Evolutionary conservation across 495 filamentous ascomycete genomes (phyloP).

Genomic region (Aspergillus steynii): DNA sequence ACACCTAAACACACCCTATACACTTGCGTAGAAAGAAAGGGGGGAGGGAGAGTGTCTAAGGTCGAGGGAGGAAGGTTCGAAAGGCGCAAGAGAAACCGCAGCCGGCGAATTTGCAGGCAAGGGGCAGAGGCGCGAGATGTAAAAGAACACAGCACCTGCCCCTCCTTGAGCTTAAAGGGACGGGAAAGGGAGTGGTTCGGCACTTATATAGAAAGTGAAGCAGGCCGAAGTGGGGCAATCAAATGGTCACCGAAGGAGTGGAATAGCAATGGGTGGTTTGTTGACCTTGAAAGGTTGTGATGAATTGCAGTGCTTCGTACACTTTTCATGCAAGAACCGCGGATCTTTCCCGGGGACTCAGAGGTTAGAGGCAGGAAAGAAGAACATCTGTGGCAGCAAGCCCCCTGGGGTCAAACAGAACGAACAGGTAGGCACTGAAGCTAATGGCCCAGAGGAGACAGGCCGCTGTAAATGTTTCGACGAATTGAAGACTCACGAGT

Average conservation of each 20-base stretch:
- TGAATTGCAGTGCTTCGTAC: not conserved
- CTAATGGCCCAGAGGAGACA: not conserved
- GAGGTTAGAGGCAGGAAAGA: not conserved
- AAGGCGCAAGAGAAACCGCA: not conserved
- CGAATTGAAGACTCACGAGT: conserved; percentile 7
- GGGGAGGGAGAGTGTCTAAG: not conserved
- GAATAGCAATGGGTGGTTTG: not conserved
- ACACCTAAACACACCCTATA: not conserved
- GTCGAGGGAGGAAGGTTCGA: not conserved
- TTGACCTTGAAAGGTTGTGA: not conserved
- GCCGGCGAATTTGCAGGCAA: conserved; percentile 1
- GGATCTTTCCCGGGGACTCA: not conserved
- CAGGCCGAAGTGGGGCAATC: conserved; percentile 17
- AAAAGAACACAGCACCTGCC: conserved; percentile 13
- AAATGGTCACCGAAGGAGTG: not conserved
- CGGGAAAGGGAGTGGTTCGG: conserved; percentile 8
- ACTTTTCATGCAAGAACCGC: not conserved
- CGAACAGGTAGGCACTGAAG: not conserved
- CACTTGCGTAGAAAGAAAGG: not conserved
- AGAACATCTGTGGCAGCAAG: not conserved
- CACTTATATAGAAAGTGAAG: conserved; percentile 9
- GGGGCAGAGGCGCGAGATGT: not conserved
- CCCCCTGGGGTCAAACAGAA: not conserved
- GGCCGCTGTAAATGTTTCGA: not conserved
- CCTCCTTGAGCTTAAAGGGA: conserved; percentile 7